phyloP scores from a whole-genome alignment of 2,329 filamentous ascomycete species.

The Plectosphaerella sp. region DNA sequence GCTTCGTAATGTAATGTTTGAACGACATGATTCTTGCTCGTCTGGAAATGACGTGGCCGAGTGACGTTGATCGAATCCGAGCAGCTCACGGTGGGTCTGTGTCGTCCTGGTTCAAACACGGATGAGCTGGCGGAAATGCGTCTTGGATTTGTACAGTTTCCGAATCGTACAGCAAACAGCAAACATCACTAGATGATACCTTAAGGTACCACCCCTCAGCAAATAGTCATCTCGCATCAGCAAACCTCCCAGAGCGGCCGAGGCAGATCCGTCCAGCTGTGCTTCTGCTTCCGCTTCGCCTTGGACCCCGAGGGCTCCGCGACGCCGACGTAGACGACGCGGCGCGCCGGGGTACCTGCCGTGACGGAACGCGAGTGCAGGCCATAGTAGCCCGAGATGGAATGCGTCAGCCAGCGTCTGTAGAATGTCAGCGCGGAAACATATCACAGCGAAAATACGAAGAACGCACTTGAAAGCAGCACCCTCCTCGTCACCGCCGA shows the following conservation, averaged over 20 bases:
- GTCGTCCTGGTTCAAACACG: no score
- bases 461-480: constrained; percentile 74
- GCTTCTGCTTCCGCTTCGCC: constrained; percentile 13
- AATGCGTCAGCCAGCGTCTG: constrained; percentile 89
- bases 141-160: no score
- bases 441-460: neutral
- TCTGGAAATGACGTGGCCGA: no score
- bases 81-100: no score
- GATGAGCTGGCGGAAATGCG: no score
- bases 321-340: constrained; percentile 80
- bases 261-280: constrained; percentile 39
- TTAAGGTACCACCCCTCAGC: no score
- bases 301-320: constrained; percentile 8
- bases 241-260: constrained; percentile 61
- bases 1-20: no score
- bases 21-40: no score
- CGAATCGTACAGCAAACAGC: no score
- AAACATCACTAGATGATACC: no score
- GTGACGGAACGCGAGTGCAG: constrained; percentile 79
- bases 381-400: constrained; percentile 89
- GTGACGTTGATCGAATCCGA: no score
- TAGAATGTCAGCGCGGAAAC: constrained; percentile 8
- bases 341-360: constrained; percentile 62
- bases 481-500: constrained; percentile 63
- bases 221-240: constrained; percentile 19